Conservation (phyloP, 108 stramenopile species). For the Nitzschia inconspicua region DNA sequence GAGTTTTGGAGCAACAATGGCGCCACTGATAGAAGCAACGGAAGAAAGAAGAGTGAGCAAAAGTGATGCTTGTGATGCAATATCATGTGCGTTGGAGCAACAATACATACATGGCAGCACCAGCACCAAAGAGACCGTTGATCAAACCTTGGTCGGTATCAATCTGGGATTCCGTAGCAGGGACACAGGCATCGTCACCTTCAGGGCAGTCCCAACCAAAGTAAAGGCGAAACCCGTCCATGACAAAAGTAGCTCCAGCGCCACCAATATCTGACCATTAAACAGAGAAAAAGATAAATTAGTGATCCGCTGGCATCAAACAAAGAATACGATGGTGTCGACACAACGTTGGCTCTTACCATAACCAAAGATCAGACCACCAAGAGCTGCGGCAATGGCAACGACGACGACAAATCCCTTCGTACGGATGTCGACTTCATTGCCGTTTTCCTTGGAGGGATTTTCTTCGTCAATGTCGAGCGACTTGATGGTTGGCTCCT, state of each 20-base stretch:
- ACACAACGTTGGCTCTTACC: too few relatives aligned
- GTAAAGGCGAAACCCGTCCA: slow-evolving; percentile 24
- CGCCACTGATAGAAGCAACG: too few relatives aligned
- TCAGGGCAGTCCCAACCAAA: not conserved
- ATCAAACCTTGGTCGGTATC: slow-evolving; percentile 10
- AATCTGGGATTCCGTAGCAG: slow-evolving; percentile 3
- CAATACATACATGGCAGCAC: slow-evolving; percentile 4
- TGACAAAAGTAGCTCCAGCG: slow-evolving; percentile 36
- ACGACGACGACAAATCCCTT: slow-evolving; percentile 26
- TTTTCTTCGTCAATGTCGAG: too few relatives aligned
- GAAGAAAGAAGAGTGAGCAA: not conserved
- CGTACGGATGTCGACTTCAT: slow-evolving; percentile 9
- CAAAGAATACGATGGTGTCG: too few relatives aligned
- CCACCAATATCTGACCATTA: slow-evolving; percentile 47
- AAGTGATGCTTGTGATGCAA: too few relatives aligned
- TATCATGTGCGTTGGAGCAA: not conserved
- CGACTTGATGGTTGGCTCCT: too few relatives aligned
- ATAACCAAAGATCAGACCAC: slow-evolving; percentile 39
- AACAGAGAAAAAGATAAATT: too few relatives aligned
- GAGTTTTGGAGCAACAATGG: not conserved
- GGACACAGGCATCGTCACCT: not conserved
- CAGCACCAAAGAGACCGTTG: slow-evolving; percentile 13
- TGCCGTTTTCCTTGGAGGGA: too few relatives aligned
- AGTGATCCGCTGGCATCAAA: too few relatives aligned
- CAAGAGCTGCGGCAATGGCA: slow-evolving; percentile 31